Conservation (phyloP, 2,329 filamentous ascomycete genomes). For the Phaeosphaeriaceae sp. region DNA sequence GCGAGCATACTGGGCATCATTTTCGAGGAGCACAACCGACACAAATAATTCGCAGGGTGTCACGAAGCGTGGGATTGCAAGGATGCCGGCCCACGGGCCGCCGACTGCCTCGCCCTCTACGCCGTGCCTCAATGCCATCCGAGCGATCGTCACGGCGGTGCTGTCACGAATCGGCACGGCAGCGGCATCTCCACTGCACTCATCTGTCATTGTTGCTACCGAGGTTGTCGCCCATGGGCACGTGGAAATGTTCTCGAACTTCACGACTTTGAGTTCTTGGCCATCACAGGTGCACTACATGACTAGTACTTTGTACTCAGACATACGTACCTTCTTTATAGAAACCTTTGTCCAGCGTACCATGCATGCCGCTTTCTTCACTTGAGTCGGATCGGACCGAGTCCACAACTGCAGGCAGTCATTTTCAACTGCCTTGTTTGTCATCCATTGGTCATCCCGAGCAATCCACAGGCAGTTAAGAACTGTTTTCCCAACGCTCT, state of each 20-base stretch:
- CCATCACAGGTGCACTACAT: neutral
- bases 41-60: constrained; percentile 25
- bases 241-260: constrained; percentile 8
- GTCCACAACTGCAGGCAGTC: neutral
- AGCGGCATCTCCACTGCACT: constrained; percentile 20
- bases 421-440: neutral
- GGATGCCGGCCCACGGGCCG: constrained; percentile 28
- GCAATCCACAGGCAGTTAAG: neutral
- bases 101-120: neutral
- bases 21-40: constrained; percentile 10
- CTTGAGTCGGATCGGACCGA: neutral
- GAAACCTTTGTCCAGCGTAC: neutral
- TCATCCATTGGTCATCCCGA: neutral
- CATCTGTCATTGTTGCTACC: constrained; percentile 9
- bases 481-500: neutral
- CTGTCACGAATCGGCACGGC: constrained; percentile 29
- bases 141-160: constrained; percentile 37
- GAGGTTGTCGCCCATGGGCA: constrained; percentile 14
- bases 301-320: neutral
- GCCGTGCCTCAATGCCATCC: constrained; percentile 17
- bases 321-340: neutral
- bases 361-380: neutral
- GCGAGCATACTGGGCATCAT: neutral
- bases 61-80: constrained; percentile 36
- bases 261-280: neutral